A percentile compares a stretch with the other conserved stretches of the same genome.
Evolutionary conservation across 148 eudicot species (phyloP).

Genomic region (Gaultheria prostrata): DNA sequence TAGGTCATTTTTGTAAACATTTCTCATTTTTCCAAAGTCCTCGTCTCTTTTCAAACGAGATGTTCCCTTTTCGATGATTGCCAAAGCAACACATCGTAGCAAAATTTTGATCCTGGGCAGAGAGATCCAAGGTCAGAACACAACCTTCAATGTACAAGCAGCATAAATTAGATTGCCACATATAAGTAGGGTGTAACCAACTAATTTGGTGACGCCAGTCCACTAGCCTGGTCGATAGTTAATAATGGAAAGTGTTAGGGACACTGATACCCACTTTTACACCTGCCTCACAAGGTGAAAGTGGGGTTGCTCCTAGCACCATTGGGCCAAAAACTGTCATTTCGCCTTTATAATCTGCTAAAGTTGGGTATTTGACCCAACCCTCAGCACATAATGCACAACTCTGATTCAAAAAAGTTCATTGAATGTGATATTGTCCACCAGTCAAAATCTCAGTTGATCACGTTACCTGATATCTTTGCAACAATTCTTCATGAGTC

Average conservation of each 20-base stretch:
- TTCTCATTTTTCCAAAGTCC: background rate
- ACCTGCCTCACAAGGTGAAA: background rate
- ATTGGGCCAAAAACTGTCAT: background rate
- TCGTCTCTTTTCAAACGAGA: background rate
- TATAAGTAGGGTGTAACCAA: background rate
- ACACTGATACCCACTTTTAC: background rate
- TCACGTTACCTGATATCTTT: conserved; percentile 75
- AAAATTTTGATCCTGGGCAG: background rate
- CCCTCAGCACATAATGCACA: background rate
- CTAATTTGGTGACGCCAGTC: background rate
- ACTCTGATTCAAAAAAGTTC: too few species aligned
- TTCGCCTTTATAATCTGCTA: background rate
- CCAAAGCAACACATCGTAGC: background rate
- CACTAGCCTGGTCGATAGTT: background rate
- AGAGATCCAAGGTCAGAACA: background rate
- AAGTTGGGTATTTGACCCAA: background rate
- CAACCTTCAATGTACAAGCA: background rate
- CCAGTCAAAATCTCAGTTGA: background rate
- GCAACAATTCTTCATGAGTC: conserved; percentile 63
- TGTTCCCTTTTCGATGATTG: background rate
- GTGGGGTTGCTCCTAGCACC: background rate
- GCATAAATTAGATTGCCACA: background rate
- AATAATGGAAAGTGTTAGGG: background rate
- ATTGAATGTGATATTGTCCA: background rate
- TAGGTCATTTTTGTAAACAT: background rate